Base-by-base conservation (phyloP, 768 basidiomycete genomes). In the Pleurotus giganteus region DNA sequence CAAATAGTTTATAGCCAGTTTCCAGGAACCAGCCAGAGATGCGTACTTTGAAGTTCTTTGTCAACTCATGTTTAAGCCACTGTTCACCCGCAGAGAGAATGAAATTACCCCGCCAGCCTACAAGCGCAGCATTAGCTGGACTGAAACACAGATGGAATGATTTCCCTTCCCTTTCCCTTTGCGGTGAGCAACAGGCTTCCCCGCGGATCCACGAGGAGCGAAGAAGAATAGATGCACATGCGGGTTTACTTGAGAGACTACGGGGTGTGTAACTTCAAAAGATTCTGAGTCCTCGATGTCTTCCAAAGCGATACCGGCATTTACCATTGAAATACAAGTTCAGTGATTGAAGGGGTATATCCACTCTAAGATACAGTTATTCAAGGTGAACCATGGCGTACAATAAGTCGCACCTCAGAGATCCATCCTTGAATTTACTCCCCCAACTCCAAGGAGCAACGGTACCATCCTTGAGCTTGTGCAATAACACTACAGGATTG, bases 211-310 rank as follows among this genome's bases (percentile, higher is more conserved):
- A 62, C 88, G 75, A 57, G 91, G 89, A 2, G 93, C 93, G 66
- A 96, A 98, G 74, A 97, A 96, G 70, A 97, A 97, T 17, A 98
- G 66, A 69, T 97, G 94, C 6, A 97, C 89, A 62, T 91, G 89
- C 1, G 85, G 85, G 55, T 98, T 99, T 21, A 91, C 94, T 72
- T 98, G 94, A 1, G 90, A 92, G 37, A 98, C 96, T 49, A 98
- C 87, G 3, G 91, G 89, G 71, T 95, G 86, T 57, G 93, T 94
- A 55, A 95, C 94, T 89, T 49, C 5, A 60, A 32, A 15, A 47
- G 13, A 36, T 36, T 36, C 34, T n/a, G n/a, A 49, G 36, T 31
- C 39, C 27, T 59, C 34, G 57, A 51, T 42, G 52, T 9, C 39
- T 34, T 17, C 23, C 32, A 24, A 46, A 50, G 24, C 42, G 4